Evolutionary conservation across 2,329 filamentous ascomycete genomes (phyloP), one percentile per base, ranked within the genome.

Genomic region (Alternaria sp.): DNA sequence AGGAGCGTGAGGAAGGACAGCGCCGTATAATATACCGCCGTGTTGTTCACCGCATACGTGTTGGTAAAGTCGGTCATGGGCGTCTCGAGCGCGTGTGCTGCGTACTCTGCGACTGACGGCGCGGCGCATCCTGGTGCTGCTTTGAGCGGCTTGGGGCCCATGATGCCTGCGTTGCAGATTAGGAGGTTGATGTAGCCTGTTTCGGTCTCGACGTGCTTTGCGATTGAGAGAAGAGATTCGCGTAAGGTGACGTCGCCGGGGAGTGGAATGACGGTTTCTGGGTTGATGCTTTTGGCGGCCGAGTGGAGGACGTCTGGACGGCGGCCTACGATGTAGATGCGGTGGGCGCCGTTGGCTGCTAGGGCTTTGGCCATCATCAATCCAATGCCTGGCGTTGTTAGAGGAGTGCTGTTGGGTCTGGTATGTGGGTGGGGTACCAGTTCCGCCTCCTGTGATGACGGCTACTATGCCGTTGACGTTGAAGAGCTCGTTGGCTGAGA

Each of bases 1-100:
- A 83, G 79, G 10, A 83, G 69, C 1, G 79, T 70, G 51, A 83
- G 66, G 59, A 83, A 83, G 0, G 81, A 80, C 0, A 82, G 59
- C 2, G 78, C 72, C 0, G 81, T 83, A 58, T 81, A 83, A 63
- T 81, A 82, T 1, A 79, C 72, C 2, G 74, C 80, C 2, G 79
- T 81, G 2, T 76, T 70, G 23, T 83, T 83, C 2, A 83, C 77
- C 11, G 81, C 79, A 17, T 81, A 80, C 12, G 76, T 74, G 68
- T 77, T 17, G 2, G 67, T 80, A 12, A 81, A 78, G 2, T 58
- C 73, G 63, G 66, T 28, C 65, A 69, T 72, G 5, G 70, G 63
- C 12, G 66, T 67, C 15, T 58, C 46, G 4, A 73, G 61, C 3
- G 71, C 67, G 45, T 73, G 68, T 8, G 62, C 67, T 30, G 57